These are phyloP conservation scores for Arthroderma uncinatum DNA, from an alignment of 2,329 filamentous ascomycete species.

Conservation along the genomic window DNA sequence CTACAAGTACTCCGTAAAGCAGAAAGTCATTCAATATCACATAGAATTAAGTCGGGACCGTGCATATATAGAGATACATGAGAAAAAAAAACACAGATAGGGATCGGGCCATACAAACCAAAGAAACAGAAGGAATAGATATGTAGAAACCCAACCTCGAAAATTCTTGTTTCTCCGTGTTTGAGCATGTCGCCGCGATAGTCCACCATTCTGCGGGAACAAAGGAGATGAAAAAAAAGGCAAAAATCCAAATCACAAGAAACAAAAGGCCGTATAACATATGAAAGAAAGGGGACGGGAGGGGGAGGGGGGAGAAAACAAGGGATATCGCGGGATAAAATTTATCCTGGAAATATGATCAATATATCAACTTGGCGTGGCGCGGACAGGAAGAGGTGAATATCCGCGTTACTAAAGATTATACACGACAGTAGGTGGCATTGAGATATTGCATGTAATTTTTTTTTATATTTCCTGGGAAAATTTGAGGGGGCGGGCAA, in stretches of 20 bases:
- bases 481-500: neutral
- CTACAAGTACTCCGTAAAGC: neutral
- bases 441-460: neutral
- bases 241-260: neutral
- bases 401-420: neutral
- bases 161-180: neutral
- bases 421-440: neutral
- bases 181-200: neutral
- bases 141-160: neutral
- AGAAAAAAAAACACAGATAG: neutral
- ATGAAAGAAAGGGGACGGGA: neutral
- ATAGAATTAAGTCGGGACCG: constrained; percentile 5
- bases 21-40: constrained; percentile 4
- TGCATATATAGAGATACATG: neutral
- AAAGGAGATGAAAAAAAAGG: neutral
- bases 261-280: neutral
- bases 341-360: neutral
- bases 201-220: neutral
- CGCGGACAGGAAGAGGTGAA: neutral
- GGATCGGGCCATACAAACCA: neutral
- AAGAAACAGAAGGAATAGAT: neutral
- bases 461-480: neutral
- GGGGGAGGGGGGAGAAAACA: neutral
- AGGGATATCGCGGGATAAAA: neutral
- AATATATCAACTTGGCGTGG: neutral